Evolutionary conservation across 495 filamentous ascomycete genomes (phyloP), one percentile per base, ranked within the genome.

Genomic region (Xylaria longipes): DNA sequence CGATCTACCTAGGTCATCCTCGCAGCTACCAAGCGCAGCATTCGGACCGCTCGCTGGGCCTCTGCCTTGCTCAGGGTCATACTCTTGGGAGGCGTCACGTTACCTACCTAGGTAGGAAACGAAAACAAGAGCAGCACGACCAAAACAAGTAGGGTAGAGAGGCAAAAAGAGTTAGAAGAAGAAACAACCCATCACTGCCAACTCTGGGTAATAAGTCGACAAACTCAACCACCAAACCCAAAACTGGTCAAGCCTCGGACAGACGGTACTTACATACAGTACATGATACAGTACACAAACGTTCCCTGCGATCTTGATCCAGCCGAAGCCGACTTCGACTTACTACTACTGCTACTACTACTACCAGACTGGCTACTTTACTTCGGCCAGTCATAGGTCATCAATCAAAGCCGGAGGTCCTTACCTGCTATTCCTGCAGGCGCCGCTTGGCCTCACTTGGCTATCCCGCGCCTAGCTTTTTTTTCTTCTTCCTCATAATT

Each of bases 391-490:
- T 66, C 45, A 66, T 27, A 66, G 29, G 45, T 66, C 46, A 41
- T 71, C 69, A 54, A 54, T 48, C 69, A 25, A 22, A 63, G 60
- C 45, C 69, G 60, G 46, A 33, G 60, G 39, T 48, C 69, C 61
- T 65, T 57, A 58, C 35, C 35, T 61, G n/a, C 65, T 37, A 39
- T 65, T 39, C 41, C 45, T 64, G 68, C 68, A 56, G 57, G 58
- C 68, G 57, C 56, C 58, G 58, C 57, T 71, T 69, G 66, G 66
- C 56, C 43, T 56, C 27, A 45, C 66, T 69, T 65, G 69, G 43
- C 61, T 52, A 73, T 77, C 72, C 65, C 73, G 66, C 69, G 71
- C 76, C 76, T 75, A 78, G 74, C 76, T 74, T 68, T 74, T 68
- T 74, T 68, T 68, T 66, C 60, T 72, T 65, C 25, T 69, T 29